Conservation (phyloP, 1,284 basidiomycete species). For the Trametes pubescens region DNA sequence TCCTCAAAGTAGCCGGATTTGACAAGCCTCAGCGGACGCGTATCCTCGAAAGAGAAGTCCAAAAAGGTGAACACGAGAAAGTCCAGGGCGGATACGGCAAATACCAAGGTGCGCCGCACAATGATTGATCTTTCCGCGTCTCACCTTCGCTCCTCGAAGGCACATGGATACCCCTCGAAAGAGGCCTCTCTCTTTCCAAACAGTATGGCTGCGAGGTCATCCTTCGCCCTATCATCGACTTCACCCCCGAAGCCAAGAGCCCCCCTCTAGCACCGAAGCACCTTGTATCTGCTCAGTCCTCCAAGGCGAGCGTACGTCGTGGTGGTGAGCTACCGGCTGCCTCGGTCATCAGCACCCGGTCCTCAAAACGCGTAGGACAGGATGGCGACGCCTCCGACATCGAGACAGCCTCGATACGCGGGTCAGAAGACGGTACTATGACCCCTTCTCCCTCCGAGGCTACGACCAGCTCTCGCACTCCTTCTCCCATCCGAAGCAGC, state of each 20-base stretch:
- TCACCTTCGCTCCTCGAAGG: constrained; percentile 56
- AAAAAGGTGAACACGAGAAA: constrained; percentile 99
- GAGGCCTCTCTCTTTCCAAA: constrained; percentile 86
- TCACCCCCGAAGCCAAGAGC: constrained; percentile 89
- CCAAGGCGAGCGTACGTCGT: constrained; percentile 60
- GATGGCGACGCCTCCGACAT: constrained; percentile 61
- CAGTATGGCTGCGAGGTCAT: constrained; percentile 93
- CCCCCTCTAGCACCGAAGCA: constrained; percentile 98
- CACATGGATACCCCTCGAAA: constrained; percentile 98
- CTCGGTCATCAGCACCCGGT: constrained; percentile 61
- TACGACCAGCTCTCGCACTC: constrained; percentile 89
- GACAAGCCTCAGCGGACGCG: constrained; percentile 99
- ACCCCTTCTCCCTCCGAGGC: constrained; percentile 86
- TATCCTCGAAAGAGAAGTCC: constrained; percentile 97
- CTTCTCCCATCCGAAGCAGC: constrained; percentile 78
- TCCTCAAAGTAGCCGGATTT: constrained; percentile 98
- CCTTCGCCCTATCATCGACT: constrained; percentile 96
- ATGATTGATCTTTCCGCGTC: background rate
- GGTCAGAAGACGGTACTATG: constrained; percentile 84
- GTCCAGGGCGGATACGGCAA: constrained; percentile 99
- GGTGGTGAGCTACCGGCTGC: constrained; percentile 49
- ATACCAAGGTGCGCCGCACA: constrained; percentile 83
- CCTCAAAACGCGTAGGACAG: constrained; percentile 53
- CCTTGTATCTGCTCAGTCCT: constrained; percentile 73
- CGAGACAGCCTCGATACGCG: constrained; percentile 67